These are phyloP conservation scores for Mesembryanthemum crystallinum DNA, from an alignment of 148 eudicot genomes.

Conservation along the genomic window DNA sequence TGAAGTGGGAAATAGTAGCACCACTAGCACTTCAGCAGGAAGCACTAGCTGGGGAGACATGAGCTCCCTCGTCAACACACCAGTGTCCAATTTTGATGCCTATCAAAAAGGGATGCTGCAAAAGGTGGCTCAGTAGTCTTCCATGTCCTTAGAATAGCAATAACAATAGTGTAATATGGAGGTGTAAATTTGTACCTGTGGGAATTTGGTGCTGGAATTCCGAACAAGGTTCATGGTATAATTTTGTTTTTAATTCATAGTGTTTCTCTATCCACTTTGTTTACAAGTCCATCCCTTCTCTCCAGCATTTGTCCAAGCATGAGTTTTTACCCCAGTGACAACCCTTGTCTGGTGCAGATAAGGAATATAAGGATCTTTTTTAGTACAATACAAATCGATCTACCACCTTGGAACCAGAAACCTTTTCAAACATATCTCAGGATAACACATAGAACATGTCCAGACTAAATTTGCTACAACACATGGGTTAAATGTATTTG, in stretches of 20 bases:
- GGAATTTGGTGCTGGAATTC: slow-evolving; percentile 20
- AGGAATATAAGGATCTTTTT: neutral
- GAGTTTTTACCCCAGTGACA: neutral
- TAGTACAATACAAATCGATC: neutral
- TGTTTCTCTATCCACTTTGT: slow-evolving; percentile 1
- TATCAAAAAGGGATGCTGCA: slow-evolving; percentile 25
- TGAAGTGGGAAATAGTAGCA: slow-evolving; percentile 27
- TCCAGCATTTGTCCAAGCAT: slow-evolving; percentile 8
- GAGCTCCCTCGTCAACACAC: slow-evolving; percentile 36
- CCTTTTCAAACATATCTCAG: neutral
- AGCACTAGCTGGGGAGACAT: slow-evolving; percentile 43
- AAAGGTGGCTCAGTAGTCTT: slow-evolving; percentile 18
- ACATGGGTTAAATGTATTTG: slow-evolving; percentile 10
- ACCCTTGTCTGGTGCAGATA: neutral
- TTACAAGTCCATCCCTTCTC: neutral
- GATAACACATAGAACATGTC: neutral
- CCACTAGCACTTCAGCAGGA: slow-evolving; percentile 38
- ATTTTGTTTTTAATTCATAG: slow-evolving; percentile 12
- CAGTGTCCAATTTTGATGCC: slow-evolving; percentile 33
- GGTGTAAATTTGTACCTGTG: slow-evolving; percentile 24
- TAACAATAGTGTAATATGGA: slow-evolving; percentile 21
- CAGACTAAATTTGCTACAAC: neutral
- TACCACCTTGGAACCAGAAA: neutral
- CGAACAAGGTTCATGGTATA: slow-evolving; percentile 9
- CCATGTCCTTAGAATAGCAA: slow-evolving; percentile 32